Evolutionary conservation across 495 filamentous ascomycete species (phyloP), one percentile per base, ranked within the genome.

Genomic region (Amorphotheca resinae): DNA sequence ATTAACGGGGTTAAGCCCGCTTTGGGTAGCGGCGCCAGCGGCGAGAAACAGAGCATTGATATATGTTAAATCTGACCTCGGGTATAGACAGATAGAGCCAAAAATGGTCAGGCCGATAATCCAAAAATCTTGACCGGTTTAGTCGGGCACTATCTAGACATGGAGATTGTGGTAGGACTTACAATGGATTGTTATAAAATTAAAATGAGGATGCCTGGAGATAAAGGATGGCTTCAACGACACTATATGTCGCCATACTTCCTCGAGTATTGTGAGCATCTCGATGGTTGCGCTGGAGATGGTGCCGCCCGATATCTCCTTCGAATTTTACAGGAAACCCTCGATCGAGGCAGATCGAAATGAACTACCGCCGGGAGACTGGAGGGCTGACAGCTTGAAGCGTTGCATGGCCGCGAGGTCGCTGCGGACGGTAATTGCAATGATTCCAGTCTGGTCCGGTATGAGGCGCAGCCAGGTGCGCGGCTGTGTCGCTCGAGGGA

Each of bases 21-120:
- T 89, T 59, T 99, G 91, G 1, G 88, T 95, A 42, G 82, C 76
- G 26, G 80, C 70, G 11, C 93, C 87, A 45, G 69, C 71, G 9
- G 80, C 70, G 46, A 93, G 82, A 66, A 94, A 86, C 14, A 99
- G 72, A 11, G 87, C 84, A 69, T 99, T 87, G 46, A 88, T 84
- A 53, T 93, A 99, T 5, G 61, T 46, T 31, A 99, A 55, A 31
- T 46, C 55, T 22, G 61, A 62, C 14, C 59, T 44, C n/a, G 72
- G 67, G 46, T 72, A 95, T 12, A 96, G 53, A 8, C 95, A 65
- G 45, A 95, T 57, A 2, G 87, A 93, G 4, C 77, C 79, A 33
- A 86, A 12, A 25, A 99, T 58, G 1, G 63, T 67, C 56, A 79
- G 68, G 35, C 64, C 60, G 17, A 93, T 72, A 39, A 99, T 76